Percentiles rank a stretch among this genome's conserved stretches.
Evolutionary conservation across 2,329 filamentous ascomycete genomes (phyloP).

Genomic region (Trichophyton simii): DNA sequence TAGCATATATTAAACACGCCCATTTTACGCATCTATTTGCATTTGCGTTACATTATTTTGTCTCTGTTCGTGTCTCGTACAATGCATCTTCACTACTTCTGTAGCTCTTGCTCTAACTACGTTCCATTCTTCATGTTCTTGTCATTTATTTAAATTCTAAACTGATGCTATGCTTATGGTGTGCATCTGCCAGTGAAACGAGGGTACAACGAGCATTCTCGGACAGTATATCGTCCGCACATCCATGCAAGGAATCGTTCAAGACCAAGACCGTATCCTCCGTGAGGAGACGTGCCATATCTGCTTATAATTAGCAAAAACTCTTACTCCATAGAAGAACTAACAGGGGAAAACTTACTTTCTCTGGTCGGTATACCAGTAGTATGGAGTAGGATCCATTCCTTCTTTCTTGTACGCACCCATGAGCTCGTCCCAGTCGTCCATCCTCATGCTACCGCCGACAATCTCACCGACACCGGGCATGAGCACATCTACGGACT

Average conservation of each 20-base stretch:
- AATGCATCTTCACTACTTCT: background rate
- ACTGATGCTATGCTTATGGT: conserved; percentile 22
- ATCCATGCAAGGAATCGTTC: conserved; percentile 66
- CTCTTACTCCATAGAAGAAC: conserved; percentile 8
- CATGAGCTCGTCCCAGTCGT: conserved; percentile 79
- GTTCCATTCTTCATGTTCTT: background rate
- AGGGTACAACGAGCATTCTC: conserved; percentile 44
- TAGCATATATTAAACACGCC: background rate
- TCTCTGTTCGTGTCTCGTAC: background rate
- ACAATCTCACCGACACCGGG: conserved; percentile 96
- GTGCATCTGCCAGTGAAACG: conserved; percentile 40
- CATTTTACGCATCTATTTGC: background rate
- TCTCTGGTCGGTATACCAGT: conserved; percentile 97
- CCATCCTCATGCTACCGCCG: conserved; percentile 92
- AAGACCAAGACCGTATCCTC: conserved; percentile 82
- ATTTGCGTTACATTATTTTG: background rate
- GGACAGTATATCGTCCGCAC: conserved; percentile 53
- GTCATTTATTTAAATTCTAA: background rate
- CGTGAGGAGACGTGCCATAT: conserved; percentile 84
- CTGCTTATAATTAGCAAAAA: conserved; percentile 29
- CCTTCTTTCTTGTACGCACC: conserved; percentile 75
- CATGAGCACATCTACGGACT: conserved; percentile 80
- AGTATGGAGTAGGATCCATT: conserved; percentile 75
- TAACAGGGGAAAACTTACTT: conserved; percentile 50
- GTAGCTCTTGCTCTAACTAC: background rate